Conservation (phyloP, 108 stramenopile species). For the Hondaea fermentalgiana region DNA sequence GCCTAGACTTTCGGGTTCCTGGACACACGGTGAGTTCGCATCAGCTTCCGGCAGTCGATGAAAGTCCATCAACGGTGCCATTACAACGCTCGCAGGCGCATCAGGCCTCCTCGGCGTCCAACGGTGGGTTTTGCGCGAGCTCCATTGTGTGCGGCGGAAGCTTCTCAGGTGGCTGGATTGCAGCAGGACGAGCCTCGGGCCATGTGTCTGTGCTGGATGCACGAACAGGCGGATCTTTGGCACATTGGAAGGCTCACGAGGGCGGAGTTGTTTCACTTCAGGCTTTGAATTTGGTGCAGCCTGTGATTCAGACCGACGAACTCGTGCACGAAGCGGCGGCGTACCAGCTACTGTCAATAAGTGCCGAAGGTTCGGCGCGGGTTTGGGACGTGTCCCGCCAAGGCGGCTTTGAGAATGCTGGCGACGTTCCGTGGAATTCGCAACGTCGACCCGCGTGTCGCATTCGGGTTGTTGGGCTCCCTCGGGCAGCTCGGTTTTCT, state of each 20-base stretch:
- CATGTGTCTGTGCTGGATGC: neutral
- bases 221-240: neutral
- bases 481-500: neutral
- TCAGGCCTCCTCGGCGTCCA: too few species aligned
- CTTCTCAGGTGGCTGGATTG: neutral
- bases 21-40: neutral
- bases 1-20: neutral
- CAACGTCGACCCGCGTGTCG: neutral
- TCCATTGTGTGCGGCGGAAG: neutral
- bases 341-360: neutral
- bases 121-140: neutral
- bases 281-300: neutral
- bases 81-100: too few species aligned
- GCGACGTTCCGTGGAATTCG: neutral
- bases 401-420: neutral
- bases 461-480: neutral
- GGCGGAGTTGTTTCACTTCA: neutral
- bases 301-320: neutral
- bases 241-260: neutral
- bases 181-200: neutral
- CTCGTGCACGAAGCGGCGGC: neutral
- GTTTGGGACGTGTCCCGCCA: neutral
- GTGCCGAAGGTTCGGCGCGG: neutral
- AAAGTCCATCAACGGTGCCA: neutral
- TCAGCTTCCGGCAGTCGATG: neutral